Base-by-base conservation (phyloP, 164 flowering plant species). In the Chloranthus sessilifolius region DNA sequence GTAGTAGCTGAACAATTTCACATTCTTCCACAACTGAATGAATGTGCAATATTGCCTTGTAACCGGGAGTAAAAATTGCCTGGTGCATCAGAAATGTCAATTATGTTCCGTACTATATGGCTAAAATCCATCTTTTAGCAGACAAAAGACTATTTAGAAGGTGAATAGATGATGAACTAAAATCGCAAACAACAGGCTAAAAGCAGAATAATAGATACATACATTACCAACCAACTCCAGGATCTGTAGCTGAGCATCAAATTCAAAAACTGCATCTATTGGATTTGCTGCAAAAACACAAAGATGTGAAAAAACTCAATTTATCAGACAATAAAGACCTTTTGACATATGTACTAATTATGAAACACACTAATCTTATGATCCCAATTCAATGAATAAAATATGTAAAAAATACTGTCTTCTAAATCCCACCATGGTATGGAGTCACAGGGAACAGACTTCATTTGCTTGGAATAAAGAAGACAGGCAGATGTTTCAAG, bases 21-120 rank as follows among this genome's bases (percentile, higher is more conserved):
- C 97, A 87, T 62, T 94, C 99, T 67, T 94, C 99, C 50, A 87
- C 96, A 43, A 88, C 82, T 39, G 97, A 46, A 67, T 94, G 99
- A 55, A 94, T 71, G 62, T 89, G 99, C 70, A 94, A 66, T 9
- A 94, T 77, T 43, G 99, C 99, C 67, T 89, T 94, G 71, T 94
- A 94, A 17, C 99, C 99, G 64, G 99, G 90, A 45, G 97, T 87
- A 47, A 89, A 87, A 58, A 94, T 94, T 44, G 97, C 99, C 99
- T 89, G 65, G 25, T 39, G 61, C 3, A 62, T 17, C 45, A 62
- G 47, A 50, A 55, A 37, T 23, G 37, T 29, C 27, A 26, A 41
- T 42, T 20, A 33, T 47, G 35, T 8, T 34, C 48, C 39, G n/a
- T n/a, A n/a, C n/a, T n/a, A n/a, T n/a, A n/a, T n/a, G n/a, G n/a